Conservation (phyloP, 805 yeast genomes). For the Yarrowia sp. region DNA sequence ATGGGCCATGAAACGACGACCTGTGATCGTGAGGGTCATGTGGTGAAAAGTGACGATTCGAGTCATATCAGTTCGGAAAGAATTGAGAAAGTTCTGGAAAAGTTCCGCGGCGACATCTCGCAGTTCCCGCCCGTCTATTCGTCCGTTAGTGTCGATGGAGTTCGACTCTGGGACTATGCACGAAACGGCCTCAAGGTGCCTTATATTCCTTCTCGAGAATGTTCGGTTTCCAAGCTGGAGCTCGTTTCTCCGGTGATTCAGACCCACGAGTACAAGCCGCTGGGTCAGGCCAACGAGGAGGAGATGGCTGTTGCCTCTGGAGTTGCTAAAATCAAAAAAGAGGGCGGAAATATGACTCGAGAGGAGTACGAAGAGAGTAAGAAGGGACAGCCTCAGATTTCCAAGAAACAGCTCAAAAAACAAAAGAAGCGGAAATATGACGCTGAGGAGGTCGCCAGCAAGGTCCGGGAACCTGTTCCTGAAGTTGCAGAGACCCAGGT, state of each 20-base stretch:
- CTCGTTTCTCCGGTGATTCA: slow-evolving; percentile 61
- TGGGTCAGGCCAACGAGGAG: slow-evolving; percentile 48
- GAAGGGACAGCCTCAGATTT: slow-evolving; percentile 13
- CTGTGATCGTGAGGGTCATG: slow-evolving; percentile 90
- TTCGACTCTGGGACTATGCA: slow-evolving; percentile 92
- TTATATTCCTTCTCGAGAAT: slow-evolving; percentile 78
- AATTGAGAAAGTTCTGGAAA: slow-evolving; percentile 58
- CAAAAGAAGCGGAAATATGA: slow-evolving; percentile 44
- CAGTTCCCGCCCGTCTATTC: slow-evolving; percentile 97
- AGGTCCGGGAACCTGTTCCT: slow-evolving; percentile 40
- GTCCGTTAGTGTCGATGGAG: slow-evolving; percentile 93
- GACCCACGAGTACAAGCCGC: slow-evolving; percentile 62
- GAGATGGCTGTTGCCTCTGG: slow-evolving; percentile 53
- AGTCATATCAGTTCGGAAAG: slow-evolving; percentile 63
- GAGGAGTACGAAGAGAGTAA: slow-evolving; percentile 35
- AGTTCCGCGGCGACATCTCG: slow-evolving; percentile 78
- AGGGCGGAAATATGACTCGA: slow-evolving; percentile 38
- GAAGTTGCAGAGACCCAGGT: slow-evolving; percentile 18
- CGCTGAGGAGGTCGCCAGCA: slow-evolving; percentile 44
- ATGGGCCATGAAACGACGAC: slow-evolving; percentile 92
- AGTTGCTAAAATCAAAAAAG: slow-evolving; percentile 50
- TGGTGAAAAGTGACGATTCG: slow-evolving; percentile 60
- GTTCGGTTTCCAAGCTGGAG: slow-evolving; percentile 62
- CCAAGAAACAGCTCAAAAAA: slow-evolving; percentile 20
- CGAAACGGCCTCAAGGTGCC: slow-evolving; percentile 88